These are phyloP conservation scores for Ceratocystis alfenasii DNA, from an alignment of 2,329 filamentous ascomycete genomes.

Conservation along the genomic window DNA sequence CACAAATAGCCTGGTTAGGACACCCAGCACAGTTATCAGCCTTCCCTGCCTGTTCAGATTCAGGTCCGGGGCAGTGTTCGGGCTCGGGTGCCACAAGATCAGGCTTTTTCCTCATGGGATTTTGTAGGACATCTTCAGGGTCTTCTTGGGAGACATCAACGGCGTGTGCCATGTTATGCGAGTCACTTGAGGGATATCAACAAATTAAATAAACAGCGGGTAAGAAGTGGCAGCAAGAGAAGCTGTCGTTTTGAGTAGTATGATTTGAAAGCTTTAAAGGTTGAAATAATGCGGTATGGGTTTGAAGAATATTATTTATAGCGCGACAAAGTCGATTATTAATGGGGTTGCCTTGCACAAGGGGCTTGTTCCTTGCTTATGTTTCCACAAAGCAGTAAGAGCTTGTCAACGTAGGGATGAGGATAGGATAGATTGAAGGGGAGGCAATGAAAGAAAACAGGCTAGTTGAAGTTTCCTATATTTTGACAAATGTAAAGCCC, in stretches of 20 bases:
- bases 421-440: too few species aligned
- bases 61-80: constrained; percentile 90
- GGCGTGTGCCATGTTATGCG: constrained; percentile 60
- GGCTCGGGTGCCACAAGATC: constrained; percentile 87
- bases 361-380: too few species aligned
- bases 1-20: constrained; percentile 91
- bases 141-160: constrained; percentile 50
- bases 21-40: constrained; percentile 86
- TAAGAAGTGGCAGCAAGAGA: not conserved
- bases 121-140: constrained; percentile 58
- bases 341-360: constrained; percentile 9
- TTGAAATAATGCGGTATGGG: not conserved
- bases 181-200: too few species aligned
- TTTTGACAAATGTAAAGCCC: not conserved
- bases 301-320: not conserved
- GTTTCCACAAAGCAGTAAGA: too few species aligned
- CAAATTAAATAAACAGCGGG: not conserved
- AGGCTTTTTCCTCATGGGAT: constrained; percentile 60
- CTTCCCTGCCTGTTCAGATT: constrained; percentile 56
- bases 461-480: not conserved
- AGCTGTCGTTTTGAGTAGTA: not conserved
- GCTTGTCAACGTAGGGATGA: too few species aligned
- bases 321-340: constrained; percentile 11
- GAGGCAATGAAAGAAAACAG: not conserved
- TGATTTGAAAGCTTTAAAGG: too few species aligned